These are phyloP conservation scores for Trichophyton schoenleinii DNA, from an alignment of 2,329 filamentous ascomycete species.

Conservation along the genomic window DNA sequence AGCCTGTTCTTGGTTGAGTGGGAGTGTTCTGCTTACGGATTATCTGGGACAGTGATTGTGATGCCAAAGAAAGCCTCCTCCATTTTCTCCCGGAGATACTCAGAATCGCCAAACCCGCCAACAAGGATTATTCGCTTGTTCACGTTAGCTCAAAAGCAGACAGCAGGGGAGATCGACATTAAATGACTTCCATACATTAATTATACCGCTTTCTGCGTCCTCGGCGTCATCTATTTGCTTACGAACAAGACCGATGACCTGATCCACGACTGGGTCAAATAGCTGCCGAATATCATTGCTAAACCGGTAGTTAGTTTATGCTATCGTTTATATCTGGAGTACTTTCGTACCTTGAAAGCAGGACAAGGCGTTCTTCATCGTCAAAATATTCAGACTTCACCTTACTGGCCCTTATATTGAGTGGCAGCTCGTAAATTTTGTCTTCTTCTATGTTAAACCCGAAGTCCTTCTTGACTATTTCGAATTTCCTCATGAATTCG, in stretches of 20 bases:
- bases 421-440: conserved; percentile 11
- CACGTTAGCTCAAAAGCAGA: background rate
- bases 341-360: conserved; percentile 6
- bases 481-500: conserved; percentile 25
- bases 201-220: background rate
- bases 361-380: conserved; percentile 7
- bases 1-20: background rate
- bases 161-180: conserved; percentile 2
- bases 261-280: conserved; percentile 11
- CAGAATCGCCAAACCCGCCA: conserved; percentile 12
- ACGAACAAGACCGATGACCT: conserved; percentile 6
- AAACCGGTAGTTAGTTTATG: conserved; percentile 5
- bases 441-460: conserved; percentile 6
- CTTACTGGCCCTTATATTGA: conserved; percentile 11
- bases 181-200: background rate
- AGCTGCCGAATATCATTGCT: background rate
- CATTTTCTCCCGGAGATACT: conserved; percentile 7
- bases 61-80: conserved; percentile 1
- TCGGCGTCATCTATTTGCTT: conserved; percentile 9
- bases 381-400: conserved; percentile 8
- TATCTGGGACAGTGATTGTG: background rate
- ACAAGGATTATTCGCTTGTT: conserved; percentile 11
- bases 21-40: background rate
- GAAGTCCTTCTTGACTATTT: conserved; percentile 23
- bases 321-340: background rate